Base-by-base conservation (phyloP, 1,284 basidiomycete genomes). In the Pholiota adiposa region DNA sequence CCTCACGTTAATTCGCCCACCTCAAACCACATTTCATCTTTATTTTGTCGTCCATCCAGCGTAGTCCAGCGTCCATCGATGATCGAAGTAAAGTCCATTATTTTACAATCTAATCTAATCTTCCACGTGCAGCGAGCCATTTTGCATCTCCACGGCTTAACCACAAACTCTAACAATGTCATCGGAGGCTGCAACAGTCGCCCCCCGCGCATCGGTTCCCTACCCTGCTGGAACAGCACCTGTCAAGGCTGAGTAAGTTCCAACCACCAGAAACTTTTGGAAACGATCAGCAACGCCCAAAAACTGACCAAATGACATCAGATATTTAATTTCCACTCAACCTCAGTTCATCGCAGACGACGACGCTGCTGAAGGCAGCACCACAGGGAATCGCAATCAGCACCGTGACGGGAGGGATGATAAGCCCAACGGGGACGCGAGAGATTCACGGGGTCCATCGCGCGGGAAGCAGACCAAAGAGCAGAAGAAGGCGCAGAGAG, bases 281-380 rank as follows among this genome's bases (percentile, higher is more conserved):
- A n/a, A n/a, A n/a, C n/a, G n/a, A n/a, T n/a, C n/a, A n/a, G n/a
- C n/a, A n/a, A 25, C 23, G 25, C 6, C 18, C 31, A 12, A 40
- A 54, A 44, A 16, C 23, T 54, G 14, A 19, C 3, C 1, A 16
- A 34, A 23, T 6, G 14, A 25, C 11, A 5, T 23, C 67, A 92
- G 90, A 75, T 93, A 81, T 68, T 75, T 92, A 1, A 72, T 92
- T 44, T 79, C 78, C 27, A 63, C 63, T 66, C 57, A 73, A 69
- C 27, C 75, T 63, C n/a, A 73, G 72, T 51, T 51, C 16, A 69
- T 76, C 3, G 81, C 83, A 9, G 90, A 93, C 68, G 92, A 94
- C 67, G 92, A 94, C 69, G 86, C 84, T 4, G 90, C 91, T 5
- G 92, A 94, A 69, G 88, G 85, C 12, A 77, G 77, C 9, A 84